Evolutionary conservation across 805 yeast genomes (phyloP).

Genomic region (Torulaspora maleeae): DNA sequence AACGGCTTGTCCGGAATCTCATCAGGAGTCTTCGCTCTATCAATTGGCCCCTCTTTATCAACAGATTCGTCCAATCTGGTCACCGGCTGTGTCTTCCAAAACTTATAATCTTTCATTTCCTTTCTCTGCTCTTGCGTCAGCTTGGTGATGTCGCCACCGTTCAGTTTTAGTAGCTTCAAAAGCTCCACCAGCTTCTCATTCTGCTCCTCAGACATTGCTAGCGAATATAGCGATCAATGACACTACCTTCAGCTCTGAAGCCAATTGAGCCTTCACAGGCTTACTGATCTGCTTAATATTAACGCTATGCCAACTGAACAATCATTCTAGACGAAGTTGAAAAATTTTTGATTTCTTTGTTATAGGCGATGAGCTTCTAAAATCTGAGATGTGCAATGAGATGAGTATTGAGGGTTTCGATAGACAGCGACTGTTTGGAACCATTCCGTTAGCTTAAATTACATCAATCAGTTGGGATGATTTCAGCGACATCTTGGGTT

Average conservation of each 20-base stretch:
- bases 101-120: conserved; percentile 84
- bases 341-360: conserved; percentile 12
- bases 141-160: conserved; percentile 41
- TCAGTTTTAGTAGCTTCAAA: conserved; percentile 37
- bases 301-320: not conserved
- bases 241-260: not conserved
- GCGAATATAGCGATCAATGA: not conserved
- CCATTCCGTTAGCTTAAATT: not conserved
- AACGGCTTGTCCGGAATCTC: conserved; percentile 70
- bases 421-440: not conserved
- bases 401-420: not conserved
- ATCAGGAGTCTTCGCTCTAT: conserved; percentile 56
- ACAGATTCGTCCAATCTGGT: conserved; percentile 65
- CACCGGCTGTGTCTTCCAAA: conserved; percentile 98
- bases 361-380: conserved; percentile 14
- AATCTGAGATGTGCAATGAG: conserved; percentile 20
- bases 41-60: conserved; percentile 77
- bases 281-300: not conserved
- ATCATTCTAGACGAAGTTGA: conserved; percentile 5
- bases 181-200: conserved; percentile 46
- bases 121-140: conserved; percentile 56
- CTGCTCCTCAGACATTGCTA: conserved; percentile 20
- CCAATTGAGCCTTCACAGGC: not conserved
- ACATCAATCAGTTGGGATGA: conserved; percentile 44
- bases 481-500: conserved; percentile 91